A percentile compares a stretch with the other conserved stretches of the same genome.
phyloP scores from a whole-genome alignment of 139 green algal genomes.

The Picochlorum sp. region DNA sequence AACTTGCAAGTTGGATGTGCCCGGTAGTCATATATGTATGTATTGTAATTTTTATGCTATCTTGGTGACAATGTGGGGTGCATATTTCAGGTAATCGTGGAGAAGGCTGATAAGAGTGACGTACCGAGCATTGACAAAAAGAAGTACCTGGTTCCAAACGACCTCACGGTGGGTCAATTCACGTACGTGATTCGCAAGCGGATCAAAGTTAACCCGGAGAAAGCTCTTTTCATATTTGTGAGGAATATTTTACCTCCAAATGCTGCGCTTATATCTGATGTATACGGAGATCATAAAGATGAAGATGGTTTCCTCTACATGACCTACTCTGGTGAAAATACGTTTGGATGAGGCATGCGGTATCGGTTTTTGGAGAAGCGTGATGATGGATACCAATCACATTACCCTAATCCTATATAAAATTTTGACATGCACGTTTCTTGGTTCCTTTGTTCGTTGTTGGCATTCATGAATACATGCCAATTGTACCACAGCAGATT shows the following conservation, averaged over 20 bases:
- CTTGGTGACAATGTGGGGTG: no score
- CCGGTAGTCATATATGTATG: neutral
- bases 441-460: no score
- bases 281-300: constrained; percentile 98
- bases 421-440: no score
- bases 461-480: no score
- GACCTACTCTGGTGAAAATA: constrained; percentile 84
- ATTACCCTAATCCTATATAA: no score
- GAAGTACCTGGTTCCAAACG: constrained; percentile 97
- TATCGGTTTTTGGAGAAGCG: no score
- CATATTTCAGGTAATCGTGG: constrained; percentile 93
- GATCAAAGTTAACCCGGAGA: constrained; percentile 89
- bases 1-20: neutral
- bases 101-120: constrained; percentile 88
- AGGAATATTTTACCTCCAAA: constrained; percentile 92
- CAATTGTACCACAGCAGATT: no score
- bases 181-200: constrained; percentile 98
- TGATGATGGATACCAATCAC: no score
- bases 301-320: constrained; percentile 99
- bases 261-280: constrained; percentile 87
- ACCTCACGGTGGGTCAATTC: constrained; percentile 98
- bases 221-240: constrained; percentile 99
- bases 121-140: constrained; percentile 99
- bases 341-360: constrained; percentile 56
- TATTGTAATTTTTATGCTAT: neutral